Percentiles rank a stretch among this genome's conserved stretches.
Evolutionary conservation across 176 grass and related monocot genomes (phyloP).

Genomic region (Calamus simplicifolius): DNA sequence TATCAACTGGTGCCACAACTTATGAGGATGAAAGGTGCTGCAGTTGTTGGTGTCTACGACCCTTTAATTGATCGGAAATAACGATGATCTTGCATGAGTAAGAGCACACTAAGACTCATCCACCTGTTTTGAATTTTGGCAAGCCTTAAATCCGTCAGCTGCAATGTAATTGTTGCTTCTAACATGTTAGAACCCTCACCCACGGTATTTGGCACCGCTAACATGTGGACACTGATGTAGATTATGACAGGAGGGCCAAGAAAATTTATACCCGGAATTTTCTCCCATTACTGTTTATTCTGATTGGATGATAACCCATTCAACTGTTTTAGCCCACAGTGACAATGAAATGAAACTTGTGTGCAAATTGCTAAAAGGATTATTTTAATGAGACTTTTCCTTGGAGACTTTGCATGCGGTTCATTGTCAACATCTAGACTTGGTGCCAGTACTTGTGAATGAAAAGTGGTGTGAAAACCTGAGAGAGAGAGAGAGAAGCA

Average conservation of each 20-base stretch:
- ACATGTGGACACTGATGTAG: background rate
- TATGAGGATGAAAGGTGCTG: slow-evolving; percentile 66
- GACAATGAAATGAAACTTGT: too few species aligned
- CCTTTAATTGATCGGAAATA: slow-evolving; percentile 51
- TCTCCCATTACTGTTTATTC: too few species aligned
- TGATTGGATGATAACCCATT: too few species aligned
- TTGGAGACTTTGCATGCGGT: too few species aligned
- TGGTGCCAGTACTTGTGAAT: too few species aligned
- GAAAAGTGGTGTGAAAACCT: too few species aligned
- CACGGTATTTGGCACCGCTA: background rate
- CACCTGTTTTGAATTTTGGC: background rate
- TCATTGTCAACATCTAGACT: too few species aligned
- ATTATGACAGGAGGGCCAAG: slow-evolving; percentile 44
- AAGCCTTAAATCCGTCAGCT: background rate
- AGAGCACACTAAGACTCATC: background rate
- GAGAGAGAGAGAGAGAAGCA: too few species aligned
- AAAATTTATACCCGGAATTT: slow-evolving; percentile 77
- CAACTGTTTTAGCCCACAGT: too few species aligned
- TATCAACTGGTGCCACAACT: slow-evolving; percentile 50
- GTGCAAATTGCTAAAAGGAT: too few species aligned
- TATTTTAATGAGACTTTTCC: too few species aligned
- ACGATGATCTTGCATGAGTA: slow-evolving; percentile 54
- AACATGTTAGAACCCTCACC: background rate
- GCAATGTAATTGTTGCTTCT: too few species aligned
- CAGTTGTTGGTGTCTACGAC: slow-evolving; percentile 74